A percentile compares a stretch with the other conserved stretches of the same genome.
Evolutionary conservation across 805 yeast genomes (phyloP).

Genomic region (Candida odintsovae): DNA sequence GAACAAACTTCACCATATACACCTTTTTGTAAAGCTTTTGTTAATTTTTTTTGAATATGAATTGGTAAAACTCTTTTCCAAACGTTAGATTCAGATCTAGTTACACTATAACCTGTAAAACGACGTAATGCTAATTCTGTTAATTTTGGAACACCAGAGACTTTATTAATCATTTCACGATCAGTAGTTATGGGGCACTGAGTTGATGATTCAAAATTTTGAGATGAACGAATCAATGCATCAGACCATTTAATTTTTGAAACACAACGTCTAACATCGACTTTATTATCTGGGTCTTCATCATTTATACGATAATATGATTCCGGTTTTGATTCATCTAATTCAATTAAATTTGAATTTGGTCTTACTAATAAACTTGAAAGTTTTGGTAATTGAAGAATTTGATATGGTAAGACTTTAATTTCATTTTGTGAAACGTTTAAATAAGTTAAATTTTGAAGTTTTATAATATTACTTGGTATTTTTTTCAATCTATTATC

Average conservation of each 20-base stretch:
- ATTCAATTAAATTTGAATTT: conserved; percentile 33
- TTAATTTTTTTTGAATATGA: conserved; percentile 38
- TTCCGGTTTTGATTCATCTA: conserved; percentile 13
- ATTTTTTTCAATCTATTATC: conserved; percentile 41
- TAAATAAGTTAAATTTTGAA: conserved; percentile 40
- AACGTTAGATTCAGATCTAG: conserved; percentile 44
- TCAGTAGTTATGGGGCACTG: conserved; percentile 10
- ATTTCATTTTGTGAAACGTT: conserved; percentile 48
- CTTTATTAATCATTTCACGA: conserved; percentile 12
- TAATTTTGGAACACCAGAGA: conserved; percentile 37
- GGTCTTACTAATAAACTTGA: conserved; percentile 49
- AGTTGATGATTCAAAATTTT: background rate
- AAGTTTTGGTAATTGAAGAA: conserved; percentile 39
- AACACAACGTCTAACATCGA: conserved; percentile 19
- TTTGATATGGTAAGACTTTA: conserved; percentile 46
- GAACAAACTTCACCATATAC: conserved; percentile 48
- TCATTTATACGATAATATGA: conserved; percentile 20
- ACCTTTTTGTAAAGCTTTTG: conserved; percentile 49
- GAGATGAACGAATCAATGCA: conserved; percentile 2
- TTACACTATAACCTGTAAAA: conserved; percentile 46
- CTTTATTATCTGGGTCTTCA: conserved; percentile 9
- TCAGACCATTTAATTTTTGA: conserved; percentile 22
- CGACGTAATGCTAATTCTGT: conserved; percentile 41
- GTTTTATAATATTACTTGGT: conserved; percentile 41
- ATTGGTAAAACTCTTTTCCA: conserved; percentile 49